Conservation (phyloP, 805 yeast genomes). For the Candida nanaspora region DNA sequence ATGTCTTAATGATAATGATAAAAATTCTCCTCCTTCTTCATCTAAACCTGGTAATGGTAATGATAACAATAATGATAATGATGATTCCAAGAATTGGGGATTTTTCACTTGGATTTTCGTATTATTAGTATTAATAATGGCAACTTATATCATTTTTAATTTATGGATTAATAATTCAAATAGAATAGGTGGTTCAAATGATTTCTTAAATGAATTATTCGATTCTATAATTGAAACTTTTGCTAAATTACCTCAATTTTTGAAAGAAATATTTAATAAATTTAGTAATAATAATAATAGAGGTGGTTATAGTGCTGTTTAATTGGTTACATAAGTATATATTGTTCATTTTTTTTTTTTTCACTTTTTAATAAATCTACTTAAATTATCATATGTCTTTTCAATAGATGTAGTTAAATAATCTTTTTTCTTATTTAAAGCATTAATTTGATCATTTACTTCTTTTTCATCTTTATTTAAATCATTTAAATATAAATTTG, state of each 20-base stretch:
- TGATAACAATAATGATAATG: constrained; percentile 18
- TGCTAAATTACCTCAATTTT: constrained; percentile 55
- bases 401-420: constrained; percentile 74
- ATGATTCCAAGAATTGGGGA: constrained; percentile 58
- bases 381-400: constrained; percentile 61
- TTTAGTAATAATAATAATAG: constrained; percentile 58
- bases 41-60: too few relatives aligned
- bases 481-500: constrained; percentile 37
- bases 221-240: constrained; percentile 58
- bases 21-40: too few relatives aligned
- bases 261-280: constrained; percentile 60
- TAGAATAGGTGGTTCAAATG: constrained; percentile 62
- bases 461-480: constrained; percentile 45
- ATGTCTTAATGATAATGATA: constrained; percentile 21
- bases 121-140: constrained; percentile 58
- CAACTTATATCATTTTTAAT: constrained; percentile 64
- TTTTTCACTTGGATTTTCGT: constrained; percentile 80
- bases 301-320: constrained; percentile 94
- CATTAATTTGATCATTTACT: constrained; percentile 50
- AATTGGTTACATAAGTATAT: constrained; percentile 12
- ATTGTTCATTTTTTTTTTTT: neutral
- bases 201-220: constrained; percentile 63
- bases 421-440: constrained; percentile 58
- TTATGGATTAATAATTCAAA: constrained; percentile 67
- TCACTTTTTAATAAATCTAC: constrained; percentile 27